Conservation (phyloP, 1,284 basidiomycete genomes). For the Porogramme epimiltina region DNA sequence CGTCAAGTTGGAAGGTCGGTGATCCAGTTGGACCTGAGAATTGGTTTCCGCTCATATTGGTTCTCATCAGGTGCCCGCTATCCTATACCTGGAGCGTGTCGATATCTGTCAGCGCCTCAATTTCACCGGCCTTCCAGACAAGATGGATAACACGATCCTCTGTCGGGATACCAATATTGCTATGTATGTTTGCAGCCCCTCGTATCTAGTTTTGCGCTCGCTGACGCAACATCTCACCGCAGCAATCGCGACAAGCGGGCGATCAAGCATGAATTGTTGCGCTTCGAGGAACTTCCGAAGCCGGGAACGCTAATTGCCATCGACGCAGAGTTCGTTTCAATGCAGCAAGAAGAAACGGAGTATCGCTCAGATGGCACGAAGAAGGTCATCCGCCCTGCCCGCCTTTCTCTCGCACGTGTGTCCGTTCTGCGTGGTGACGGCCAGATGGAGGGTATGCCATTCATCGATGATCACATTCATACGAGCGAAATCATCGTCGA, state of each 20-base stretch:
- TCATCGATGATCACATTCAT: slow-evolving; percentile 98
- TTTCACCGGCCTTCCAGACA: slow-evolving; percentile 64
- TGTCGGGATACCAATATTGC: slow-evolving; percentile 88
- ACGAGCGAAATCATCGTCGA: slow-evolving; percentile 95
- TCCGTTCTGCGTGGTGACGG: slow-evolving; percentile 92
- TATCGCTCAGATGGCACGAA: slow-evolving; percentile 94
- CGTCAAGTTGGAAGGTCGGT: slow-evolving; percentile 87
- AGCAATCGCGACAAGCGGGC: slow-evolving; percentile 76
- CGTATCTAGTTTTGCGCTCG: not conserved
- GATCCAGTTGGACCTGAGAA: not conserved
- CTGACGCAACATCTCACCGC: not conserved
- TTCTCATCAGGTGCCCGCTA: slow-evolving; percentile 72
- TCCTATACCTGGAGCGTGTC: slow-evolving; percentile 84
- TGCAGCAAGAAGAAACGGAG: slow-evolving; percentile 98
- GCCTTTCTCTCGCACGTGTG: slow-evolving; percentile 91
- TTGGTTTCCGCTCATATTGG: not conserved
- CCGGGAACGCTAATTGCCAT: slow-evolving; percentile 92
- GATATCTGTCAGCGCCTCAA: slow-evolving; percentile 66
- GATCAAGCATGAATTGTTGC: slow-evolving; percentile 80
- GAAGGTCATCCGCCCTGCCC: slow-evolving; percentile 88
- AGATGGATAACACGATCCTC: slow-evolving; percentile 76
- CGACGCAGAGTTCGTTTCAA: slow-evolving; percentile 96
- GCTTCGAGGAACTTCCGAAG: slow-evolving; percentile 78
- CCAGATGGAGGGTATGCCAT: slow-evolving; percentile 78
- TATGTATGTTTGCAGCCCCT: slow-evolving; percentile 48